These are phyloP conservation scores for Coccomyxa sp. DNA, from an alignment of 139 green algal genomes.

Conservation along the genomic window DNA sequence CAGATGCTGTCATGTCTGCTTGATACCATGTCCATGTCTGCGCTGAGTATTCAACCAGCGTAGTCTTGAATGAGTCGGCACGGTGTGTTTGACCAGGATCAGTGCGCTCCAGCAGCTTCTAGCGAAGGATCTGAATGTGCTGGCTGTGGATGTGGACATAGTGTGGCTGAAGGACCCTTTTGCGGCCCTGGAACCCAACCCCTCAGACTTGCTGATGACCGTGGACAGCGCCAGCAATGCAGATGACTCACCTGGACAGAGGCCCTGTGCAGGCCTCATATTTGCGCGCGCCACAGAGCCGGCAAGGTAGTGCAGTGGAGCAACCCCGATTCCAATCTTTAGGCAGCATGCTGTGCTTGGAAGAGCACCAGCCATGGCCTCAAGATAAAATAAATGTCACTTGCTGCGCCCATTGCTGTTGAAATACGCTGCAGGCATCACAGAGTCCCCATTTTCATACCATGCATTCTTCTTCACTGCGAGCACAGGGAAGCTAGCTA, in stretches of 20 bases:
- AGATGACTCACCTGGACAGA: background rate
- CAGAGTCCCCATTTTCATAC: too few relatives aligned
- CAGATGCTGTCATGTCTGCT: background rate
- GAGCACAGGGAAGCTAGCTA: too few relatives aligned
- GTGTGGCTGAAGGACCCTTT: conserved; percentile 1
- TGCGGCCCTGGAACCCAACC: background rate
- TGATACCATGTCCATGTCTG: background rate
- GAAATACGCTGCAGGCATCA: too few relatives aligned
- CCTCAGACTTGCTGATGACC: background rate
- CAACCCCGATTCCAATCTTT: background rate
- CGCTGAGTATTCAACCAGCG: background rate
- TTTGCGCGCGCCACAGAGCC: background rate
- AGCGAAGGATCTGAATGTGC: background rate
- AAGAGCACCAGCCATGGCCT: background rate
- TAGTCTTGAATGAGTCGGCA: background rate
- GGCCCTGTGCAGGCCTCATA: background rate
- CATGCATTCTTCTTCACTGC: too few relatives aligned
- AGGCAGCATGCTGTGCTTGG: background rate
- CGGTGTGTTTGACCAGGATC: background rate
- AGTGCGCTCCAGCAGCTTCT: background rate
- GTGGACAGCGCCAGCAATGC: background rate
- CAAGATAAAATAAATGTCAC: too few relatives aligned
- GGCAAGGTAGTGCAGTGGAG: background rate
- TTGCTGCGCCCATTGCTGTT: too few relatives aligned
- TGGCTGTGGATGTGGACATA: background rate